Conservation (phyloP, 83 land plant genomes). For the Isoetes engelmannii region DNA sequence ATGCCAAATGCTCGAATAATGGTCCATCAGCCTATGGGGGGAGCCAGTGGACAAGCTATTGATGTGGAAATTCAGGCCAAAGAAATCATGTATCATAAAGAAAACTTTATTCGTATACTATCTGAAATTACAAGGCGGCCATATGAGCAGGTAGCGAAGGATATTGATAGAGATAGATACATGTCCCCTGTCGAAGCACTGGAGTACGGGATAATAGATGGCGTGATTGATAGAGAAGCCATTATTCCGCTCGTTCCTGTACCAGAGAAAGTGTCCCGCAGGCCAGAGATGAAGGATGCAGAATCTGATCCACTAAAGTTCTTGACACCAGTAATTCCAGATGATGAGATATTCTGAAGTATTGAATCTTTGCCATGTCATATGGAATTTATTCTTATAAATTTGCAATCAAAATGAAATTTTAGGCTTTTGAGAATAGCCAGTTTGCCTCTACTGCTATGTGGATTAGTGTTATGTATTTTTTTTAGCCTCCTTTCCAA, state of each 20-base stretch:
- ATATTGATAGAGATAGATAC: constrained; percentile 20
- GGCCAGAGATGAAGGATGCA: constrained; percentile 17
- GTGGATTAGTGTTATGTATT: no score
- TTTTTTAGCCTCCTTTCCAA: no score
- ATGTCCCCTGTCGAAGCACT: constrained; percentile 22
- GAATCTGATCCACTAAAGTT: constrained; percentile 21
- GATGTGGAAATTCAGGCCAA: constrained; percentile 44
- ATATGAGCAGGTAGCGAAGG: constrained; percentile 18
- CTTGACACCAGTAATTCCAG: constrained; percentile 20
- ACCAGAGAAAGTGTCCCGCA: constrained; percentile 10
- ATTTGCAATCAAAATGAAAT: no score
- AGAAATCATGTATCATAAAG: constrained; percentile 42
- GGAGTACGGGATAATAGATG: constrained; percentile 20
- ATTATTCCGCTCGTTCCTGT: constrained; percentile 14
- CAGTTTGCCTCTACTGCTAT: no score
- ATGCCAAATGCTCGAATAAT: constrained; percentile 43
- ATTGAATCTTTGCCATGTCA: no score
- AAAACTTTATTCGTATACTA: constrained; percentile 27
- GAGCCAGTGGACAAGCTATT: constrained; percentile 43
- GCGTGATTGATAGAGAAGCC: constrained; percentile 19
- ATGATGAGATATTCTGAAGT: constrained; percentile 21
- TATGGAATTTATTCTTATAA: no score
- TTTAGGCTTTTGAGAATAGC: no score
- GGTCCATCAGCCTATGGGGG: constrained; percentile 43
- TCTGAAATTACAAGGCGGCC: constrained; percentile 37